Evolutionary conservation across 805 yeast species (phyloP), one percentile per base, ranked within the genome.

Genomic region (Groenewaldozyma salmanticensis): DNA sequence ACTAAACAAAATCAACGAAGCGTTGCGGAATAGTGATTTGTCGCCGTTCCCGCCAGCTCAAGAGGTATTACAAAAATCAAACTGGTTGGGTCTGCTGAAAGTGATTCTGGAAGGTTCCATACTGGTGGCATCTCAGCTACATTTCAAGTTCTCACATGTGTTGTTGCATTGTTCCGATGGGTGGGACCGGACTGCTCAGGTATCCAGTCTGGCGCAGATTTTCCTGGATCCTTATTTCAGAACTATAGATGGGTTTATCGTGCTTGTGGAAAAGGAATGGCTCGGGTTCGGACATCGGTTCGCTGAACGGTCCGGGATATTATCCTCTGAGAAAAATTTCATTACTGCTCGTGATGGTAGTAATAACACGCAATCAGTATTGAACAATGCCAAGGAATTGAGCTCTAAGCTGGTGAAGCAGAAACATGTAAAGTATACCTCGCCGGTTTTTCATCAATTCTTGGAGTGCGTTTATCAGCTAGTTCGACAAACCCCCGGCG

Each of bases 81-180:
- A 77, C 47, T 92, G 98, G 98, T 62, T 86, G 17, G 78, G 75
- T 52, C 77, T 85, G 45, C 64, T 85, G 2, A 67, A 77, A 7
- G 68, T 81, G 17, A 68, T 90, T 27, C 59, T 92, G 38, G 77
- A 77, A 37, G 79, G 94, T 0, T 81, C 87, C 0, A 88, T 83
- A 42, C 70, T 82, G 27, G 73, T 92, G 36, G 76, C 81, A 20
- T 81, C 85, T 54, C 81, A 90, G n/a, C 71, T 92, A 18, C 83
- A 84, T 40, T 74, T 80, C 51, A 85, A 86, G 59, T 76, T 79
- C 47, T 81, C 92, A 16, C 94, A 90, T 58, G 71, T 90, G 3
- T 57, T 92, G 6, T 72, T 92, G 4, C 98, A 92, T 64, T 92
- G 98, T 58, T 86, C 96, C 1, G 98, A 92, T 64, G 98, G 98